Conservation (phyloP, 2,329 filamentous ascomycete species). For the Colletotrichum tropicale region DNA sequence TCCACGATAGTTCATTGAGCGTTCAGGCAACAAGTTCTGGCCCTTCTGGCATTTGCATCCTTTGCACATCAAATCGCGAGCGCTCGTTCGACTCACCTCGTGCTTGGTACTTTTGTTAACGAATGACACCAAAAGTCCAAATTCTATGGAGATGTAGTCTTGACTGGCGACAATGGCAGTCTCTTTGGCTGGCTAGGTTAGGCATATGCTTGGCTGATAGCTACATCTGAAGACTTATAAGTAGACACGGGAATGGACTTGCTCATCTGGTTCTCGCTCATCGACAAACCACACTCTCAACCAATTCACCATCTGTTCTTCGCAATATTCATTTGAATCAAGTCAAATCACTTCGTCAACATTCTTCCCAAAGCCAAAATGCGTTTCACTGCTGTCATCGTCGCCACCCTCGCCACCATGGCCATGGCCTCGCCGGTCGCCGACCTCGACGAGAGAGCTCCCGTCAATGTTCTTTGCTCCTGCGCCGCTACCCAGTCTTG, state of each 20-base stretch:
- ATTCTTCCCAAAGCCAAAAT: background rate
- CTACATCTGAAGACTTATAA: background rate
- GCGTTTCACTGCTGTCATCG: background rate
- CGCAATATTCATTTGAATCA: background rate
- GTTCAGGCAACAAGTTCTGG: background rate
- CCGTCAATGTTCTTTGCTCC: background rate
- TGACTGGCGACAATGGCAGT: fast-evolving
- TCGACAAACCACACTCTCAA: background rate
- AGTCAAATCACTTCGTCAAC: background rate
- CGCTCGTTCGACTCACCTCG: background rate
- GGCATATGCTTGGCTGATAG: background rate
- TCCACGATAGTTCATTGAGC: fast-evolving
- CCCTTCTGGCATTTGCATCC: background rate
- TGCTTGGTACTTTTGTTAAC: background rate
- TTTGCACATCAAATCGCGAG: background rate
- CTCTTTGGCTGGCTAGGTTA: background rate
- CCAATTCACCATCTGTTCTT: background rate
- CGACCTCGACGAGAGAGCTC: background rate
- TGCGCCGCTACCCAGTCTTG: background rate
- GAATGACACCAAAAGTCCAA: background rate
- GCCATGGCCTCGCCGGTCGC: background rate
- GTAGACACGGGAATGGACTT: background rate
- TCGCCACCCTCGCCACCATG: background rate
- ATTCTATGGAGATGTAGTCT: background rate
- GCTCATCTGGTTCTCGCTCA: background rate